Base-by-base conservation (phyloP, 345 rosid genomes). In the Bretschneidera sinensis region DNA sequence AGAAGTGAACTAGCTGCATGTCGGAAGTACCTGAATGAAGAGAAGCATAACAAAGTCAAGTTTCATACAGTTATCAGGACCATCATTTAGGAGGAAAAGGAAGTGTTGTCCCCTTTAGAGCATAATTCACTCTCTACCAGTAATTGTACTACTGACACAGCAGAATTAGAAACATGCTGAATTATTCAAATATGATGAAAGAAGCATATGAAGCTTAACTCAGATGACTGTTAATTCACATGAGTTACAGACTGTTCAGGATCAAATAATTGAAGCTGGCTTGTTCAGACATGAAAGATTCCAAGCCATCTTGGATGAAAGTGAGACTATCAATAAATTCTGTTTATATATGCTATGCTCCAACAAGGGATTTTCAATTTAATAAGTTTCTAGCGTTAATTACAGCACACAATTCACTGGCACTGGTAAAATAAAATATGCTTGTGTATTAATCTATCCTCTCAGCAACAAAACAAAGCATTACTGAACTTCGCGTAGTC, bases 1-100 rank as follows among this genome's bases (percentile, higher is more conserved):
- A 88, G 9, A 50, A 91, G 76, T 34, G 99, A 58, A 68, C 95
- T 80, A 66, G 75, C 63, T 34, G 96, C 97, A 70, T 94, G 99
- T 51, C 91, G 85, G 51, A 94, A 94, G 71, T 94, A 94, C 76
- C 99, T 94, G 83, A 55, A 76, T 48, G 21, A 51, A 63, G 55
- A 59, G 55, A 58, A 62, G 60, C 2, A 52, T 19, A 18, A 48
- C 15, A 57, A 45, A 35, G 54, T n/a, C n/a, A n/a, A n/a, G n/a
- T 24, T 20, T 22, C n/a, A 65, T 48, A 33, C 17, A 51, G 70
- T 60, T 54, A 18, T 17, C 57, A 51, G 45, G 25, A 31, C 24
- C n/a, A 66, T 61, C 49, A 6, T 19, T 51, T 23, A 28, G 17
- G 69, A 56, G 33, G 65, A 9, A 18, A 72, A 56, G 33, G 65